A percentile compares a stretch with the other conserved stretches of the same genome.
Conservation (phyloP, 768 basidiomycete genomes). For the Suillus tomentosus region DNA sequence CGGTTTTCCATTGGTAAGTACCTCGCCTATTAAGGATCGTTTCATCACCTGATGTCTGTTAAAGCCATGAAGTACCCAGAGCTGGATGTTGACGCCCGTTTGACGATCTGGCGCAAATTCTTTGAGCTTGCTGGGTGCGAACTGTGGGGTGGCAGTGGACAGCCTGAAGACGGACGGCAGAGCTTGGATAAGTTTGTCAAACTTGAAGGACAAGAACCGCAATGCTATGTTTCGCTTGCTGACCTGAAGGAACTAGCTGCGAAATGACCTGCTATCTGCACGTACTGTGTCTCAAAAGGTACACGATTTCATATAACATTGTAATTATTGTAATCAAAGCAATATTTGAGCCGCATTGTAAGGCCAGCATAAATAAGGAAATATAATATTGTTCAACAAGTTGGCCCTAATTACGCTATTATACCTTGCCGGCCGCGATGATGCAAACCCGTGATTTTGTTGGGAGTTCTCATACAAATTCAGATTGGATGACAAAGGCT, state of each 20-base stretch:
- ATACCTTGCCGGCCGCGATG: no score
- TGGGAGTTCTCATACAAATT: no score
- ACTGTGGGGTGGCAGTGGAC: slow-evolving; percentile 13
- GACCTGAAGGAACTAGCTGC: slow-evolving; percentile 27
- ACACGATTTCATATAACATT: no score
- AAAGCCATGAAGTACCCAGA: slow-evolving; percentile 30
- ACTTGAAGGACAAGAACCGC: slow-evolving; percentile 14
- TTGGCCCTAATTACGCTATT: no score
- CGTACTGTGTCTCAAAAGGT: no score
- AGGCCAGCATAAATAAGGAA: no score
- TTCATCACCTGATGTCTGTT: neutral
- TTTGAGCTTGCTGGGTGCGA: slow-evolving; percentile 22
- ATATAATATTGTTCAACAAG: no score
- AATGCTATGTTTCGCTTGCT: slow-evolving; percentile 12
- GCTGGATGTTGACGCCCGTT: slow-evolving; percentile 25
- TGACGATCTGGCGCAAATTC: slow-evolving; percentile 29
- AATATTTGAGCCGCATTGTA: no score
- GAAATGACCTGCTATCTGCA: no score
- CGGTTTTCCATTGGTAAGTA: slow-evolving; percentile 56
- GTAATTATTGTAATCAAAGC: no score
- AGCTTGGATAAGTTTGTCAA: slow-evolving; percentile 12
- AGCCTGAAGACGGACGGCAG: neutral
- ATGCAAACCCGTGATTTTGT: no score
- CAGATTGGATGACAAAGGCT: no score
- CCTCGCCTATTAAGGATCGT: neutral